Evolutionary conservation across 2,329 filamentous ascomycete species (phyloP).

Genomic region (Cadophora gregata): DNA sequence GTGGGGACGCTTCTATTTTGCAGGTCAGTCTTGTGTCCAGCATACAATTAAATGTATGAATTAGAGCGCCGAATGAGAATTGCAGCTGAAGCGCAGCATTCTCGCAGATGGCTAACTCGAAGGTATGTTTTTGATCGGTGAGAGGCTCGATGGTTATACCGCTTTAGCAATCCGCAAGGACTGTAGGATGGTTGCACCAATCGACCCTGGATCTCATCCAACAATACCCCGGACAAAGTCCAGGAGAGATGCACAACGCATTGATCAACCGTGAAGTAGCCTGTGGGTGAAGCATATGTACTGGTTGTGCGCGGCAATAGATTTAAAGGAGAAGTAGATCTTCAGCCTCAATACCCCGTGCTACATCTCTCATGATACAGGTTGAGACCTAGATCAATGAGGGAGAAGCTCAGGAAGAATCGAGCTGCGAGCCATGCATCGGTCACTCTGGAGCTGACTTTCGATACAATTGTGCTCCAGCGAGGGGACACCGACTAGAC

Average conservation of each 20-base stretch:
- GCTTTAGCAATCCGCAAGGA: slow-evolving; percentile 36
- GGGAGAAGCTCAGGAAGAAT: slow-evolving; percentile 72
- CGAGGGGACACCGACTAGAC: slow-evolving; percentile 83
- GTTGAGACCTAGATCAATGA: slow-evolving; percentile 56
- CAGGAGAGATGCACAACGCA: slow-evolving; percentile 52
- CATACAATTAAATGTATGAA: slow-evolving; percentile 62
- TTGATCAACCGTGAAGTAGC: slow-evolving; percentile 34
- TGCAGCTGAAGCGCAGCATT: slow-evolving; percentile 93
- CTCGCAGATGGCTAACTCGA: slow-evolving; percentile 87
- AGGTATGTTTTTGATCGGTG: slow-evolving; percentile 79
- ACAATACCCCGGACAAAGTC: slow-evolving; percentile 72
- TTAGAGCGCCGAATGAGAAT: slow-evolving; percentile 85
- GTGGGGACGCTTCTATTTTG: slow-evolving; percentile 86
- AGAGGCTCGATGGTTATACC: slow-evolving; percentile 49
- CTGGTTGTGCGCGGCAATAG: slow-evolving; percentile 63
- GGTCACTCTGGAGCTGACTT: slow-evolving; percentile 48
- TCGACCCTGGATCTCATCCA: slow-evolving; percentile 64
- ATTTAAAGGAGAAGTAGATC: slow-evolving; percentile 76
- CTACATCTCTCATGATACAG: slow-evolving; percentile 64
- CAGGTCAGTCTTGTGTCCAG: slow-evolving; percentile 80
- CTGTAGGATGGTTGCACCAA: slow-evolving; percentile 32
- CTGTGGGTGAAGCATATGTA: slow-evolving; percentile 30
- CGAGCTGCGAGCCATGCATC: slow-evolving; percentile 72
- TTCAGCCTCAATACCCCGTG: slow-evolving; percentile 83
- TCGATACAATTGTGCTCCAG: slow-evolving; percentile 56